Percentiles rank a stretch among this genome's conserved stretches.
Conservation (phyloP, 2,329 filamentous ascomycete species). For the Ophiostoma ips region DNA sequence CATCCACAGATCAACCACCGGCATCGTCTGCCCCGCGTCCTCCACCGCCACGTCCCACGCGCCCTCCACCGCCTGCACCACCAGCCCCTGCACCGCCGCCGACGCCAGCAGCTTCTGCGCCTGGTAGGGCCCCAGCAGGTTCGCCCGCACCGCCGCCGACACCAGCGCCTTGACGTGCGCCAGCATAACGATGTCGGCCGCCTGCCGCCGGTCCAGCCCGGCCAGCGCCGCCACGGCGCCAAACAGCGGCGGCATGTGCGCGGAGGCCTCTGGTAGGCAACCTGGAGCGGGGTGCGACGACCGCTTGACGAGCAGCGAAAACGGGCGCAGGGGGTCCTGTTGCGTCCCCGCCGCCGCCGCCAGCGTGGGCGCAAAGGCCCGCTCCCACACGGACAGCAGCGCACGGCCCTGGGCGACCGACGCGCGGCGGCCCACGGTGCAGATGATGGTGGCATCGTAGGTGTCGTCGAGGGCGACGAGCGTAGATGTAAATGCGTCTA, state of each 20-base stretch:
- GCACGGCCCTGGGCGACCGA: constrained; percentile 65
- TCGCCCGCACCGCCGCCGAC: constrained; percentile 63
- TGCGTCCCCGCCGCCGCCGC: not conserved
- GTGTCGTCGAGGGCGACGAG: constrained; percentile 55
- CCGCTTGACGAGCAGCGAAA: constrained; percentile 23
- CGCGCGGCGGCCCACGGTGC: constrained; percentile 64
- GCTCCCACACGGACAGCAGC: constrained; percentile 62
- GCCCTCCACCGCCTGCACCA: constrained; percentile 42
- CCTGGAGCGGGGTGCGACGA: constrained; percentile 3
- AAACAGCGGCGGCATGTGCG: constrained; percentile 58
- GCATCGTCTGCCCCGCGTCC: constrained; percentile 60
- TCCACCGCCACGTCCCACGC: constrained; percentile 46
- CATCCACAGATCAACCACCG: constrained; percentile 70
- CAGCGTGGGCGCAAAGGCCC: constrained; percentile 39
- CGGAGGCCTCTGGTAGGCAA: constrained; percentile 32
- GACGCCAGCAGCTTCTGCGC: constrained; percentile 60
- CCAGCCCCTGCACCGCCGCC: constrained; percentile 38
- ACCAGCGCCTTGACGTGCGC: constrained; percentile 64
- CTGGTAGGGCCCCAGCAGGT: constrained; percentile 68
- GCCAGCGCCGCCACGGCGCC: constrained; percentile 52
- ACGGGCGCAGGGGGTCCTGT: constrained; percentile 21
- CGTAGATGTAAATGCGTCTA: constrained; percentile 4
- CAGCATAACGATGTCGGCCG: constrained; percentile 63
- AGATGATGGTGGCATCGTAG: constrained; percentile 62
- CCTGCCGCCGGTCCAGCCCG: constrained; percentile 44